Percentiles rank a stretch among this genome's conserved stretches.
These are phyloP conservation scores for Trichoderma afroharzianum DNA, from an alignment of 2,329 filamentous ascomycete species.

Conservation along the genomic window DNA sequence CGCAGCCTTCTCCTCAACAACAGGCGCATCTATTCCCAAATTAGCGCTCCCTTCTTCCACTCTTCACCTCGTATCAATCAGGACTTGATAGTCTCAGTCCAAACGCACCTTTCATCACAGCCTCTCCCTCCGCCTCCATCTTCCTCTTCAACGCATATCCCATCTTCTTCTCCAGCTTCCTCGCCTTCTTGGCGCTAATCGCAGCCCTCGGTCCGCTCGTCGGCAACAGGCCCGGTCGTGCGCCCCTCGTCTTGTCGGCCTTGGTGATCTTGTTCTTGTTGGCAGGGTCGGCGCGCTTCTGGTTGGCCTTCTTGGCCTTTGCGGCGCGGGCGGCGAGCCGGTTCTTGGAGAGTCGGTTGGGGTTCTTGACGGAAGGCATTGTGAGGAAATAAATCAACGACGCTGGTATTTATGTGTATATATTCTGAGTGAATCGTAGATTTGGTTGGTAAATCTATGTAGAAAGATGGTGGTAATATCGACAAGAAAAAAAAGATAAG, in stretches of 20 bases:
- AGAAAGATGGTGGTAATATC: neutral
- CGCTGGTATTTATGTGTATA: neutral
- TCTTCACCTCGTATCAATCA: neutral
- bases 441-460: neutral
- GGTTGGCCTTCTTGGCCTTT: constrained; percentile 41
- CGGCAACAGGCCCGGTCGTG: constrained; percentile 50
- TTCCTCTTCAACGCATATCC: constrained; percentile 51
- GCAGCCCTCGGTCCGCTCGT: constrained; percentile 51
- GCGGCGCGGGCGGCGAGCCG: constrained; percentile 45
- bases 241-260: constrained; percentile 46
- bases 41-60: neutral
- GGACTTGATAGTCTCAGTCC: neutral
- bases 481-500: constrained; percentile 8
- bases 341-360: constrained; percentile 55
- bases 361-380: constrained; percentile 57
- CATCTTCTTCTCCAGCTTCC: constrained; percentile 54
- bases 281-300: constrained; percentile 39
- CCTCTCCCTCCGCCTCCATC: constrained; percentile 47
- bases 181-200: constrained; percentile 53
- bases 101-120: constrained; percentile 45
- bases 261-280: constrained; percentile 40
- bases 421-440: neutral
- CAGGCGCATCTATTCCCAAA: constrained; percentile 21
- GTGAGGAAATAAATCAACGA: neutral
- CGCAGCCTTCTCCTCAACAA: constrained; percentile 5